Base-by-base conservation (phyloP, 208 protist species). In the Leishmania mexicana region DNA sequence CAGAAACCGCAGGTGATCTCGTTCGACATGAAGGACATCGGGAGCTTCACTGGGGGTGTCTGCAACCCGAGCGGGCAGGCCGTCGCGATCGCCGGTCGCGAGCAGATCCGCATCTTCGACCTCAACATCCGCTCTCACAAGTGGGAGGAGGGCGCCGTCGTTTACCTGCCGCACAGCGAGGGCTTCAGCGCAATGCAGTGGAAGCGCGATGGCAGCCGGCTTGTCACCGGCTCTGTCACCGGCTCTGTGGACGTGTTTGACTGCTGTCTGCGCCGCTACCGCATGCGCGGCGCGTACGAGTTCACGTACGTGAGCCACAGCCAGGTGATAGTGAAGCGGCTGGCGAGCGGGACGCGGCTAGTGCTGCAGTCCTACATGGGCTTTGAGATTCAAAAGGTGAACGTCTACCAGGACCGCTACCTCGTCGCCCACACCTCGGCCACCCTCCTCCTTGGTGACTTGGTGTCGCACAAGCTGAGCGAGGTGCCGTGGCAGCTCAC, bases 211-310 rank as follows among this genome's bases (percentile, higher is more conserved):
- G 98, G 98, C 60, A 99, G 97, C 78, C 92, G 97, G 40, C 87
- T 99, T 60, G 92, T 95, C 38, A 94, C 97, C 35, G 98, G 97
- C 49, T 95, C 92, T 31, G 80, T 99, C 57, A 96, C 92, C 62
- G 99, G 99, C 38, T 94, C 94, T 31, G 94, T 99, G 21, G 98
- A 99, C 75, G 84, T 99, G 85, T 99, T 98, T 88, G 98, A 99
- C 85, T 94, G 98, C 24, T 99, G 98, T 87, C 84, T 99, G 60
- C 93, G 94, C 71, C 93, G 98, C 70, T 98, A 99, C 82, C 91
- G 95, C 42, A 93, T 99, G 84, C 96, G 98, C 74, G 93, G 96
- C 74, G 95, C 98, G 65, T 99, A 99, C 88, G 98, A 99, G 90
- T 98, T 99, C 87, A 99, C 98, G 70, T 99, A 99, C 92, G 97